Evolutionary conservation across 805 yeast genomes (phyloP).

Genomic region (Yamadazyma sp.): DNA sequence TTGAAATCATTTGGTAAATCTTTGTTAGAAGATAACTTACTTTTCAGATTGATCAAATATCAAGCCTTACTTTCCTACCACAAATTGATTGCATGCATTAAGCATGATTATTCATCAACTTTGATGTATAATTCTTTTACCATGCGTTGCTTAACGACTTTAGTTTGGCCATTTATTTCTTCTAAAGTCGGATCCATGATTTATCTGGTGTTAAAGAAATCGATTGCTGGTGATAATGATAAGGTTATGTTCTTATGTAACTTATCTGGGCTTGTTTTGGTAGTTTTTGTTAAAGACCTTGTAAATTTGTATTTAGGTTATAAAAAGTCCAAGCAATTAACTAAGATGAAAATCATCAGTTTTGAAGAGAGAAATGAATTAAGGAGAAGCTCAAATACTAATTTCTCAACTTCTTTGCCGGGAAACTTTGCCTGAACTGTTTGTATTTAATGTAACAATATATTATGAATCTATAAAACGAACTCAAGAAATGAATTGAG

Average conservation of each 20-base stretch:
- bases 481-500: too few relatives aligned
- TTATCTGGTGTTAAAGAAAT: constrained; percentile 6
- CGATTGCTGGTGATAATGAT: constrained; percentile 16
- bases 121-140: constrained; percentile 22
- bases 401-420: too few relatives aligned
- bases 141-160: constrained; percentile 27
- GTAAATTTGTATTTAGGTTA: constrained; percentile 26
- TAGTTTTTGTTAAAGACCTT: constrained; percentile 34
- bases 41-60: constrained; percentile 9
- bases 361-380: too few relatives aligned
- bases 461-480: too few relatives aligned
- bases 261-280: constrained; percentile 28
- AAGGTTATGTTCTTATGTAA: constrained; percentile 24
- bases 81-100: constrained; percentile 31
- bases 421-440: too few relatives aligned
- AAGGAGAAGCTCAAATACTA: too few relatives aligned
- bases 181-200: constrained; percentile 30
- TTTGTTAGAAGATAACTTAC: constrained; percentile 5
- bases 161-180: constrained; percentile 39
- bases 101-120: constrained; percentile 30
- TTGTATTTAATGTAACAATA: too few relatives aligned
- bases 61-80: constrained; percentile 16
- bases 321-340: constrained; percentile 28
- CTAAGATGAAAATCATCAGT: constrained; percentile 16
- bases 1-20: not conserved